phyloP scores from a whole-genome alignment of 2,329 filamentous ascomycete genomes.

The Trichoderma brevicompactum region DNA sequence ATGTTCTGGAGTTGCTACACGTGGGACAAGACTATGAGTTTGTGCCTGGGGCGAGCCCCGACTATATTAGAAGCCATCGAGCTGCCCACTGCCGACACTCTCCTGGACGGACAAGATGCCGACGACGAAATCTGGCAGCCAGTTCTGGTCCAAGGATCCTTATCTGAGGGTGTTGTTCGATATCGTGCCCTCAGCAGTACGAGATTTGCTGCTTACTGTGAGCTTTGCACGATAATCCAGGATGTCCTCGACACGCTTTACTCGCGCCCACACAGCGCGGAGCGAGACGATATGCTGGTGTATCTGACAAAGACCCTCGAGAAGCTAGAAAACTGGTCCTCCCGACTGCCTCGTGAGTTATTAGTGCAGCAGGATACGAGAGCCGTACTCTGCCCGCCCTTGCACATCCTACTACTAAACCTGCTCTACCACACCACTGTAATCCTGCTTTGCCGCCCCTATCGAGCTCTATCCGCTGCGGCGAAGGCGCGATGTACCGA shows the following conservation, averaged over 20 bases:
- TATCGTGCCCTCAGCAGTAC: neutral
- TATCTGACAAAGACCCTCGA: neutral
- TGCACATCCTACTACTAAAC: neutral
- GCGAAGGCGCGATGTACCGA: neutral
- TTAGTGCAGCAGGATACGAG: neutral
- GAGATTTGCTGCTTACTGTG: neutral
- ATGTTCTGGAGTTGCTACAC: slow-evolving; percentile 13
- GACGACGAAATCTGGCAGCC: neutral
- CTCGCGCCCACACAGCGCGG: neutral
- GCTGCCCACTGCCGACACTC: neutral
- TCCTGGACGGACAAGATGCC: neutral
- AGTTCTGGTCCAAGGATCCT: too few relatives aligned
- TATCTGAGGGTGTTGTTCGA: too few relatives aligned
- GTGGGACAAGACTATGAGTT: slow-evolving; percentile 1
- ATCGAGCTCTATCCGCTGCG: neutral
- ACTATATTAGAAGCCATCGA: neutral
- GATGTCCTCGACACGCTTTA: neutral
- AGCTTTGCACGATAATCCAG: neutral
- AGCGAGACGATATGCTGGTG: neutral
- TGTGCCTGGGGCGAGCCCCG: neutral
- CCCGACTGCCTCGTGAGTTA: neutral
- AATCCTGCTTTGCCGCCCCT: neutral
- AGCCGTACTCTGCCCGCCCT: neutral
- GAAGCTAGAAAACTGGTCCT: neutral
- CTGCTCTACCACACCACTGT: neutral